Conservation (phyloP, 2,329 filamentous ascomycete genomes). For the Thermochaetoides dissita region DNA sequence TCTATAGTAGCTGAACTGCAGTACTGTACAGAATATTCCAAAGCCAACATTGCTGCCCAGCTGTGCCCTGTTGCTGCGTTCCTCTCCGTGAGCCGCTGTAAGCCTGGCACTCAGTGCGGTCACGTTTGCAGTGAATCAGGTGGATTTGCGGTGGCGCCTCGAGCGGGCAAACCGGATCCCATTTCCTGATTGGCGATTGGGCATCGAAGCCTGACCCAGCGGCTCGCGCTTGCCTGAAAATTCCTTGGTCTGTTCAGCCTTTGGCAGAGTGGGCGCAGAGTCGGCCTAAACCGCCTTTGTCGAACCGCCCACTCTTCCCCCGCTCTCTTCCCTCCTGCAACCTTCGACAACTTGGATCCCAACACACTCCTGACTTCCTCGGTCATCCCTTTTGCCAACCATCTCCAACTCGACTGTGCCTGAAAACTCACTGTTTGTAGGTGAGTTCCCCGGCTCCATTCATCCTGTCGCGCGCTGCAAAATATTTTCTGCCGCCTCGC, state of each 20-base stretch:
- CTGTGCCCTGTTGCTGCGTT: too few relatives aligned
- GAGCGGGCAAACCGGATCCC: slow-evolving; percentile 3
- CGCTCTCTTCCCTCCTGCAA: slow-evolving; percentile 15
- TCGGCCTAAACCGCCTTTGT: slow-evolving; percentile 13
- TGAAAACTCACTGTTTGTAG: slow-evolving; percentile 5
- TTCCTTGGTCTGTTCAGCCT: slow-evolving; percentile 10
- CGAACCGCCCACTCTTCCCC: slow-evolving; percentile 11
- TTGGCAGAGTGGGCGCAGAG: slow-evolving; percentile 4
- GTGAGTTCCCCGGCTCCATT: slow-evolving; percentile 7
- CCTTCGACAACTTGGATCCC: slow-evolving; percentile 11
- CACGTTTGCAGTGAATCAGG: too few relatives aligned
- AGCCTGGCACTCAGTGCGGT: too few relatives aligned
- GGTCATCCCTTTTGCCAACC: slow-evolving; percentile 3
- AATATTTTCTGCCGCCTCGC: too few relatives aligned
- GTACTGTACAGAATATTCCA: too few relatives aligned
- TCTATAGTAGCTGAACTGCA: too few relatives aligned
- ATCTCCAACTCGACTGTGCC: slow-evolving; percentile 1
- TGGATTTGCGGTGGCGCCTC: slow-evolving; percentile 5
- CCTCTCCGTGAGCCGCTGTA: too few relatives aligned
- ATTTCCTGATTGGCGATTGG: slow-evolving; percentile 9
- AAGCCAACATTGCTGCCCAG: too few relatives aligned
- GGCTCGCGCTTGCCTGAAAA: slow-evolving; percentile 12
- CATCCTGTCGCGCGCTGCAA: background rate
- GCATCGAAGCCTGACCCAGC: slow-evolving; percentile 8
- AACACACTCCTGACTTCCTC: slow-evolving; percentile 6